Base-by-base conservation (phyloP, 306 rosid species). In the Citrullus mucosospermus region DNA sequence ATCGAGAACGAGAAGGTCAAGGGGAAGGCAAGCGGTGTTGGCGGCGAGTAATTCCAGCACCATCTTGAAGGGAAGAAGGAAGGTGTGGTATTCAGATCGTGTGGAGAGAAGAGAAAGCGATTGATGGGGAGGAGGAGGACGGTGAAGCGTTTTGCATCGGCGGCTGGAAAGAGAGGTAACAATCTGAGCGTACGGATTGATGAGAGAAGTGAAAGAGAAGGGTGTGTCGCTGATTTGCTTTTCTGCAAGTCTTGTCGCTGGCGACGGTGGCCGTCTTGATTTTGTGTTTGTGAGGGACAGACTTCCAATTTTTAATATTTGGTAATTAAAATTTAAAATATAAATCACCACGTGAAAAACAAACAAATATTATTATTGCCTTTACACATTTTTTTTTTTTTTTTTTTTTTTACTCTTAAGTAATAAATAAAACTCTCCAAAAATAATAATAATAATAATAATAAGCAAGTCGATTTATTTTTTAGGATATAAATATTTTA, bases 1-100 rank as follows among this genome's bases (percentile, higher is more conserved):
- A 81, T 87, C 82, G 80, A 88, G 76, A 80, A 82, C 38, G 74
- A 88, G 72, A 59, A 87, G 84, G 87, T 90, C 88, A 25, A 72
- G 22, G 13, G 84, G 73, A 65, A 85, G 81, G 76, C 88, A 81
- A 67, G 62, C 55, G 80, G 60, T 36, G 16, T 75, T 53, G 36
- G 43, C 14, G 56, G 60, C 20, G 28, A 30, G 39, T 15, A 18
- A 72, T 72, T 72, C 60, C 77, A 25, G 38, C 77, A 9, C 43
- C 77, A 72, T 72, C 4, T 50, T 50, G 59, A 34, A 63, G 11
- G 44, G 70, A 15, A 34, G 36, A 16, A 36, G 12, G 70, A 63
- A 63, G 70, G 18, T 28, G 25, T 15, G 36, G 39, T 18, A 2
- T 72, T 50, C 77, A 28, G 77, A 72, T 72, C 77, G 59, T 14